These are phyloP conservation scores for Phaeoacremonium minimum DNA, from an alignment of 2,329 filamentous ascomycete species.

Conservation along the genomic window DNA sequence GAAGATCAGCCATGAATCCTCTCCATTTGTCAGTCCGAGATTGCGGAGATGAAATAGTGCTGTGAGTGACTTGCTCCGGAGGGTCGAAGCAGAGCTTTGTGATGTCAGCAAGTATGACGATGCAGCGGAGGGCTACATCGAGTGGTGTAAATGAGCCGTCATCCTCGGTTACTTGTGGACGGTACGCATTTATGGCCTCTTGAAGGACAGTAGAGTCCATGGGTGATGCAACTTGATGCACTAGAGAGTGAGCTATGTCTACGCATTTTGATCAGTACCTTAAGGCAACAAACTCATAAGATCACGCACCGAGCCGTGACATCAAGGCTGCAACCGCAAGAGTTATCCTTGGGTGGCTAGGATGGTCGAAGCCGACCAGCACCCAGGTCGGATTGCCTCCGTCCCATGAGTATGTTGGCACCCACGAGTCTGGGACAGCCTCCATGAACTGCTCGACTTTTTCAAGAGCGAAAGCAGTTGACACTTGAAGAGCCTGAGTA, in stretches of 20 bases:
- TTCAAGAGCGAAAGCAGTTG: slow-evolving; percentile 9
- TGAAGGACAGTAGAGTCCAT: slow-evolving; percentile 6
- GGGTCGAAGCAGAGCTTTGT: slow-evolving; percentile 7
- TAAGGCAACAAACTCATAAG: neutral
- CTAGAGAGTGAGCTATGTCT: slow-evolving; percentile 9
- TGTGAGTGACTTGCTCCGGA: neutral
- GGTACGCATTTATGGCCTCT: slow-evolving; percentile 4
- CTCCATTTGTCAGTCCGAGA: neutral
- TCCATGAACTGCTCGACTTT: slow-evolving; percentile 10
- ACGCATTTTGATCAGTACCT: neutral
- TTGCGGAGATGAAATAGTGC: neutral
- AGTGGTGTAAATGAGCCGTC: slow-evolving; percentile 3
- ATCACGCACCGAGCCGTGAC: slow-evolving; percentile 10
- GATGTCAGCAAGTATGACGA: slow-evolving; percentile 8
- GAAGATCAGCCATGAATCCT: neutral
- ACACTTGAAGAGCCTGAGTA: slow-evolving; percentile 7
- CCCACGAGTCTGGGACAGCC: slow-evolving; percentile 10
- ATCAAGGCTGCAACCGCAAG: slow-evolving; percentile 8
- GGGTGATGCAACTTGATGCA: slow-evolving; percentile 6
- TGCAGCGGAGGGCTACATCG: slow-evolving; percentile 6
- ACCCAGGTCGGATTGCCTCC: neutral
- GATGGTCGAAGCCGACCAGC: slow-evolving; percentile 6
- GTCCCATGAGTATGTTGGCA: slow-evolving; percentile 7
- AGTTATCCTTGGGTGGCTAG: slow-evolving; percentile 8
- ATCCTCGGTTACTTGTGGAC: neutral